Evolutionary conservation across 345 rosid species (phyloP).

Genomic region (Syzygium jambos): DNA sequence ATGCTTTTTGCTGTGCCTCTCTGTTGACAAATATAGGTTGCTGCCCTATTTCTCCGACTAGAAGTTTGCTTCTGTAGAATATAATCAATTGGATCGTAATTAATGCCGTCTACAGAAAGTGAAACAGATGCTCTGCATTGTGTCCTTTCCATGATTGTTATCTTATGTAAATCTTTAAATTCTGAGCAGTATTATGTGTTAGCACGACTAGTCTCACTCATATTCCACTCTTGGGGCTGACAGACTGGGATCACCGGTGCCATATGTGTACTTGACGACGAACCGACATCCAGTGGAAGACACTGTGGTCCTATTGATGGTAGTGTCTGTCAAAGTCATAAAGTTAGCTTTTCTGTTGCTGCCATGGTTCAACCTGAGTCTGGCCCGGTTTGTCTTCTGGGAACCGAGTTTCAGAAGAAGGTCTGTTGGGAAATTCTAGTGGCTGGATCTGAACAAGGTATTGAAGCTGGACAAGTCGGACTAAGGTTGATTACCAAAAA

Average conservation of each 20-base stretch:
- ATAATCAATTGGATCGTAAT: background rate
- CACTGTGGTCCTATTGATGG: conserved; percentile 80
- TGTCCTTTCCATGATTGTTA: background rate
- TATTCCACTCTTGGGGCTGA: conserved; percentile 10
- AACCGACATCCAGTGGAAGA: conserved; percentile 82
- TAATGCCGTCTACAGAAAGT: background rate
- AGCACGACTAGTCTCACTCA: background rate
- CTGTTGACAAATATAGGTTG: background rate
- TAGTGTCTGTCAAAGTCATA: conserved; percentile 66
- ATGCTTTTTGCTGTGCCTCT: background rate
- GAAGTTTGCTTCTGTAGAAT: background rate
- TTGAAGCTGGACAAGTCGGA: conserved; percentile 99
- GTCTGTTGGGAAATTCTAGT: conserved; percentile 98
- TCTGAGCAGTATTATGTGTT: background rate
- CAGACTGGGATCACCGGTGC: conserved; percentile 89
- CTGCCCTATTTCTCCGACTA: background rate
- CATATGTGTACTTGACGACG: conserved; percentile 93
- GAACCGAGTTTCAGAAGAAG: conserved; percentile 92
- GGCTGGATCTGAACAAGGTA: conserved; percentile 99
- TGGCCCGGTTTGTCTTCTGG: conserved; percentile 96
- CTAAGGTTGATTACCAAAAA: conserved; percentile 90
- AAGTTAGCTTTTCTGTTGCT: conserved; percentile 83
- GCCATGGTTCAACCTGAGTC: conserved; percentile 97
- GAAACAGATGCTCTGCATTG: background rate
- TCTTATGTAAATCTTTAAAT: background rate